Conservation (phyloP, 306 rosid genomes). For the Alnus rubra region DNA sequence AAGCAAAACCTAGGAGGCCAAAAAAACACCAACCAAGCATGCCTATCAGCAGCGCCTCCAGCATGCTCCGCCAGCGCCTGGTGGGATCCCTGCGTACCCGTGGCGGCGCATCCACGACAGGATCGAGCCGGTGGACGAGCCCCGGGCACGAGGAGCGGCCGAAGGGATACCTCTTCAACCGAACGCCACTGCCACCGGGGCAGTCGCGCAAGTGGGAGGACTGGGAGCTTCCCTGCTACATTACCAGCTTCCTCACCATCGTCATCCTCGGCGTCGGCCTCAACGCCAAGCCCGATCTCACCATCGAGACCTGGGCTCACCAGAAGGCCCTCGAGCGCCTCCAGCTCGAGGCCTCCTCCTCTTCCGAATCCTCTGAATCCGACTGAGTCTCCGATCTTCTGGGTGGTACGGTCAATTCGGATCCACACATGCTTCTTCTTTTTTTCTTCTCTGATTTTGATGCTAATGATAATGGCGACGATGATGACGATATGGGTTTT, state of each 20-base stretch:
- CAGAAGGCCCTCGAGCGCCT: conserved; percentile 96
- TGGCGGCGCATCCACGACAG: conserved; percentile 53
- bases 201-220: conserved; percentile 95
- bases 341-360: conserved; percentile 54
- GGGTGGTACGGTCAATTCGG: conserved; percentile 24
- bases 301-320: conserved; percentile 99
- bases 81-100: conserved; percentile 63
- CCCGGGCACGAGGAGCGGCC: conserved; percentile 88
- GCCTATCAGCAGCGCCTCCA: conserved; percentile 49
- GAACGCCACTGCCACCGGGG: conserved; percentile 74
- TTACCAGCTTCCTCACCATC: conserved; percentile 94
- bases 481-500: neutral
- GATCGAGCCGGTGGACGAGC: conserved; percentile 75
- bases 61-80: conserved; percentile 80
- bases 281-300: conserved; percentile 96
- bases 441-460: neutral
- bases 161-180: conserved; percentile 78
- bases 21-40: neutral
- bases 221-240: conserved; percentile 98
- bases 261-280: conserved; percentile 99
- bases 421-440: conserved; percentile 20
- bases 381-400: conserved; percentile 35
- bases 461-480: conserved; percentile 17
- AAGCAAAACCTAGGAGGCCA: neutral
- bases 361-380: conserved; percentile 44